A percentile compares a stretch with the other conserved stretches of the same genome.
phyloP scores from a whole-genome alignment of 75 land plant genomes.

The Cryptomeria japonica region DNA sequence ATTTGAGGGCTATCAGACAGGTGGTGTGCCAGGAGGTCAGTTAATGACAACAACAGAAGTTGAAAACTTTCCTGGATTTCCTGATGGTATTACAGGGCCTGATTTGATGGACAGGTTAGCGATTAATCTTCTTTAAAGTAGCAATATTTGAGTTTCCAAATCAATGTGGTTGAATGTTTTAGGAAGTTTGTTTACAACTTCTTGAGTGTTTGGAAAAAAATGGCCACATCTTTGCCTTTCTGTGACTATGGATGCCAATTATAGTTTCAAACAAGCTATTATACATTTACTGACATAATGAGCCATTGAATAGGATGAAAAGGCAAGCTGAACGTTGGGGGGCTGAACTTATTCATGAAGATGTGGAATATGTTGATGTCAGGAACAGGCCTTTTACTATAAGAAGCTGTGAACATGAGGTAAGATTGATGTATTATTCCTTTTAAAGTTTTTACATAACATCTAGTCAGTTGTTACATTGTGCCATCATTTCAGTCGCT shows the following conservation, averaged over 20 bases:
- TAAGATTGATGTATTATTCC: conserved; percentile 15
- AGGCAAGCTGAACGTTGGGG: conserved; percentile 98
- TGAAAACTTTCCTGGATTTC: conserved; percentile 98
- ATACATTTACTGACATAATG: conserved; percentile 12
- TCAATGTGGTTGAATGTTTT: not conserved
- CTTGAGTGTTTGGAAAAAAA: not conserved
- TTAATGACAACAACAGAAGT: conserved; percentile 99
- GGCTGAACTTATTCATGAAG: conserved; percentile 90
- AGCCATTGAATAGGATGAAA: conserved; percentile 62
- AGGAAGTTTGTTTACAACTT: not conserved
- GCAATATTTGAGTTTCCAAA: not conserved
- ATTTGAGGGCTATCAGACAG: conserved; percentile 92
- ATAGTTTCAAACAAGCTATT: not conserved
- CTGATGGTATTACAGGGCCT: conserved; percentile 95
- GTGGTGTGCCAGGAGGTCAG: conserved; percentile 98
- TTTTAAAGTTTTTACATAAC: not conserved
- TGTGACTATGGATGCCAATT: not conserved
- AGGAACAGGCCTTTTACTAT: conserved; percentile 79
- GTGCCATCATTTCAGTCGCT: not conserved
- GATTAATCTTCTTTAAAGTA: not conserved
- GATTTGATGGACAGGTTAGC: conserved; percentile 92
- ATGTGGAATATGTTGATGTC: conserved; percentile 86
- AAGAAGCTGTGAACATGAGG: conserved; percentile 85
- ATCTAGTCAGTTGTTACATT: not conserved
- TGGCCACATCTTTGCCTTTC: not conserved